These are phyloP conservation scores for Globisporangium splendens DNA, from an alignment of 352 stramenopile genomes.

Conservation along the genomic window DNA sequence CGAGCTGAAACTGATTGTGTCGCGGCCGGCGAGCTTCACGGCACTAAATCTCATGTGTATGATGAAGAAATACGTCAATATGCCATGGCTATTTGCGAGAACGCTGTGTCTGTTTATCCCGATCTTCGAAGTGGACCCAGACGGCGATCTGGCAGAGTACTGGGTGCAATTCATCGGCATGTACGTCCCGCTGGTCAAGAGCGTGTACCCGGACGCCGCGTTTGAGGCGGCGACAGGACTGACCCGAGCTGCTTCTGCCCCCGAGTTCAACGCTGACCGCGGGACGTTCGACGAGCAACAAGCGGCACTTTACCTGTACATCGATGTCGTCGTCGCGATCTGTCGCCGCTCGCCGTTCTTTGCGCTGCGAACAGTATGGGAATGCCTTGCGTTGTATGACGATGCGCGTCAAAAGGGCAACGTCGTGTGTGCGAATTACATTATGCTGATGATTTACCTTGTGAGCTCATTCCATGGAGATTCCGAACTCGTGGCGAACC, in stretches of 20 bases:
- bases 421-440: conserved; percentile 22
- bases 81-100: conserved; percentile 26
- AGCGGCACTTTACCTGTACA: conserved; percentile 24
- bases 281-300: conserved; percentile 17
- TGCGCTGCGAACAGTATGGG: conserved; percentile 33
- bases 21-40: conserved; percentile 20
- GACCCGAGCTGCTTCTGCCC: conserved; percentile 27
- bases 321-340: conserved; percentile 28
- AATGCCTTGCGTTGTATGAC: conserved; percentile 27
- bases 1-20: conserved; percentile 24
- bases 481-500: conserved; percentile 19
- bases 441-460: conserved; percentile 28
- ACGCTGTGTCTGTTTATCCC: conserved; percentile 29
- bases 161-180: conserved; percentile 31
- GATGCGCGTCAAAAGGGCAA: conserved; percentile 18
- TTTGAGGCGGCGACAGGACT: conserved; percentile 27
- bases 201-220: conserved; percentile 25
- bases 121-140: conserved; percentile 23
- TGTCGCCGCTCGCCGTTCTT: conserved; percentile 27
- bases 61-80: conserved; percentile 26
- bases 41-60: conserved; percentile 32
- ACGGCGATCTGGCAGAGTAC: conserved; percentile 17
- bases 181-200: conserved; percentile 22
- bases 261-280: conserved; percentile 14
- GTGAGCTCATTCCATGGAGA: conserved; percentile 29